These are phyloP conservation scores for Funneliformis geosporum DNA, from an alignment of 192 early-diverging fungal genomes.

Conservation along the genomic window DNA sequence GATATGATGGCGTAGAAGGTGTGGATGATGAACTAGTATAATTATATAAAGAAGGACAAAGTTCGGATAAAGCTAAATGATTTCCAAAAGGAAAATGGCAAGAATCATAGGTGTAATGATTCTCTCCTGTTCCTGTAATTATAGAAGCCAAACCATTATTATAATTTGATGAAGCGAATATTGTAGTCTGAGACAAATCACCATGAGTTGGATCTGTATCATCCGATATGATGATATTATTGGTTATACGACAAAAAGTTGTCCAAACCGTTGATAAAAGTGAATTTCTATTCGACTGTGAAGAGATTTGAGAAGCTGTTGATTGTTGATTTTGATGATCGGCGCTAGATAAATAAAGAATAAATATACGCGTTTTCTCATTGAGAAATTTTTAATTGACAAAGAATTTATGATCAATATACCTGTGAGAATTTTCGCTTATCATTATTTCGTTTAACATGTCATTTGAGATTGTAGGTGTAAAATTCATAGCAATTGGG, in stretches of 20 bases:
- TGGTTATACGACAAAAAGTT: conserved; percentile 10
- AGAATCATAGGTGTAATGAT: conserved; percentile 19
- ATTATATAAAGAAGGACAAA: background rate
- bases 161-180: background rate
- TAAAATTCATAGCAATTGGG: conserved; percentile 4
- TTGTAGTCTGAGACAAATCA: background rate
- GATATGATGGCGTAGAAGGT: background rate
- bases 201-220: background rate
- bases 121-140: conserved; percentile 23
- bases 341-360: background rate
- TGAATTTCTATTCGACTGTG: background rate
- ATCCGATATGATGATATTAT: conserved; percentile 7
- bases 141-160: conserved; percentile 19
- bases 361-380: too few species aligned
- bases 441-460: background rate
- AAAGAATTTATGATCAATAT: background rate
- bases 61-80: conserved; percentile 20
- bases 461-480: conserved; percentile 10
- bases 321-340: background rate
- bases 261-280: conserved; percentile 23
- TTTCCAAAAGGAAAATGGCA: conserved; percentile 27
- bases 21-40: background rate
- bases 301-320: background rate
- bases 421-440: background rate
- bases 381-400: background rate